These are phyloP conservation scores for Saturnispora saitoi DNA, from an alignment of 805 yeast species.

Conservation along the genomic window DNA sequence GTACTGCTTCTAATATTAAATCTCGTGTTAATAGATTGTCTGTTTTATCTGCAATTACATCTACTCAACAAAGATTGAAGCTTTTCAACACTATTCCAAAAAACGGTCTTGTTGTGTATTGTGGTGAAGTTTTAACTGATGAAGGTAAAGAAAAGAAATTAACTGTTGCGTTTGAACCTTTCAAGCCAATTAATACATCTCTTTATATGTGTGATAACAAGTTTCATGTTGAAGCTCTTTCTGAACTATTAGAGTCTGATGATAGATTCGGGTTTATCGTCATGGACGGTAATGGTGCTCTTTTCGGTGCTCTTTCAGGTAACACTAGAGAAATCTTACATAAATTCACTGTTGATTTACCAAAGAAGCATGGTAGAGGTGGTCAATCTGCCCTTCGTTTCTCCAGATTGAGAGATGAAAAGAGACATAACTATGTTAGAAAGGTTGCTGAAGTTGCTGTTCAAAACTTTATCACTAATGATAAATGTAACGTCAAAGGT, in stretches of 20 bases:
- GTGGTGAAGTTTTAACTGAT: conserved; percentile 96
- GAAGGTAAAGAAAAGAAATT: conserved; percentile 97
- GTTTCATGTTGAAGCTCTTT: conserved; percentile 94
- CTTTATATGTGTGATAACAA: conserved; percentile 93
- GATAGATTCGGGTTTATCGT: conserved; percentile 95
- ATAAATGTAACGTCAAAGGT: conserved; percentile 91
- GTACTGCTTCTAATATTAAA: conserved; percentile 96
- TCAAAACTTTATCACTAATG: conserved; percentile 90
- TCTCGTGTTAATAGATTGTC: conserved; percentile 95
- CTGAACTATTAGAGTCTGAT: conserved; percentile 90
- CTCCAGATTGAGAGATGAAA: conserved; percentile 97
- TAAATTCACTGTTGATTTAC: conserved; percentile 94
- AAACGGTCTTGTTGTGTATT: conserved; percentile 91
- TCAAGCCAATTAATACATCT: conserved; percentile 98
- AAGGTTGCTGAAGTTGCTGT: conserved; percentile 98
- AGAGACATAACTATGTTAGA: conserved; percentile 96
- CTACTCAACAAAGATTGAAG: conserved; percentile 94
- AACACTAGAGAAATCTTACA: conserved; percentile 94
- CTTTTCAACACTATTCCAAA: conserved; percentile 83
- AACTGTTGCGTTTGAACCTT: conserved; percentile 96
- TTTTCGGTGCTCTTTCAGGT: conserved; percentile 92
- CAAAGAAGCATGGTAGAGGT: conserved; percentile 99
- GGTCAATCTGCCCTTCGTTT: conserved; percentile 99
- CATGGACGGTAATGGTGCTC: conserved; percentile 99
- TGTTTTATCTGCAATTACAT: conserved; percentile 92